A percentile compares a stretch with the other conserved stretches of the same genome.
phyloP scores from a whole-genome alignment of 306 rosid species.

The Vigna nakashimae region DNA sequence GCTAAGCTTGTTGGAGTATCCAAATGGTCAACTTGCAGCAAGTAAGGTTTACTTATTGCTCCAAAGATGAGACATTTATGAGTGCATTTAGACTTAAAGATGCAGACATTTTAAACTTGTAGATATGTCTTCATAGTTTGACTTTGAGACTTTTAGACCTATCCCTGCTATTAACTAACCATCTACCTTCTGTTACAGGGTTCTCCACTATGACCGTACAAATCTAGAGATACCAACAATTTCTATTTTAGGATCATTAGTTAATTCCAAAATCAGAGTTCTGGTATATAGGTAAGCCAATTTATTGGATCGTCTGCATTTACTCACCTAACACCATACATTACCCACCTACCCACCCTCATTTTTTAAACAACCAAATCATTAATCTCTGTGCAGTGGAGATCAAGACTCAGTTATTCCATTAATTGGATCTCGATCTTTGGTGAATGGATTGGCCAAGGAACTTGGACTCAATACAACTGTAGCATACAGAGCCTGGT shows the following conservation, averaged over 20 bases:
- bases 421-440: constrained; percentile 39
- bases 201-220: constrained; percentile 36
- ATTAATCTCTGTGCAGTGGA: constrained; percentile 40
- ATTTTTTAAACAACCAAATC: neutral
- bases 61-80: neutral
- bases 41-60: constrained; percentile 42
- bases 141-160: neutral
- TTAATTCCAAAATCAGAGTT: constrained; percentile 47
- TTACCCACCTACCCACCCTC: neutral
- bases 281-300: constrained; percentile 50
- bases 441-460: constrained; percentile 44
- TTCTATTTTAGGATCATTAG: constrained; percentile 44
- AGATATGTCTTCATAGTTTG: neutral
- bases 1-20: constrained; percentile 66
- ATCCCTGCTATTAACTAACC: neutral
- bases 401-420: constrained; percentile 58
- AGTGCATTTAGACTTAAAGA: neutral
- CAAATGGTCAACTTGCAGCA: constrained; percentile 65
- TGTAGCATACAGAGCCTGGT: constrained; percentile 57
- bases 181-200: constrained; percentile 6
- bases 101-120: neutral
- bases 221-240: constrained; percentile 44
- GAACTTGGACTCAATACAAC: constrained; percentile 47
- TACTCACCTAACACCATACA: neutral
- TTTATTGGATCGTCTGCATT: no score